Conservation (phyloP, 164 flowering plant genomes). For the Protea cynaroides region DNA sequence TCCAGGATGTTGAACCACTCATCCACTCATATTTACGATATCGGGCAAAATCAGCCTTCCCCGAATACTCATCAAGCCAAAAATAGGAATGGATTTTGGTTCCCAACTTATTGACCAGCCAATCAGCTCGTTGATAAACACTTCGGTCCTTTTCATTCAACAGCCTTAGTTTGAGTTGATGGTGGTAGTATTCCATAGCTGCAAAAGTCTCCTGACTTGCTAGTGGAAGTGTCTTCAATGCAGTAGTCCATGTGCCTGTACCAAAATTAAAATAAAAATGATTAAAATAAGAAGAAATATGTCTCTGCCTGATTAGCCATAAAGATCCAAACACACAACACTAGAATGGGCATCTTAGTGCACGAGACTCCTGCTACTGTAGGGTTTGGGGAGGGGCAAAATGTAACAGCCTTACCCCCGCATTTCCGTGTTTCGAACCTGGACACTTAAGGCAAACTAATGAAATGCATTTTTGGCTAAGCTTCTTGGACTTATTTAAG, state of each 20-base stretch:
- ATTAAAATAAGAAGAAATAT: neutral
- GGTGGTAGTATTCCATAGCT: conserved; percentile 87
- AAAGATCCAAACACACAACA: neutral
- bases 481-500: too few relatives aligned
- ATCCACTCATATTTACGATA: conserved; percentile 80
- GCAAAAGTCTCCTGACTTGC: conserved; percentile 84
- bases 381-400: too few relatives aligned
- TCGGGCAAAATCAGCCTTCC: conserved; percentile 67
- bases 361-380: too few relatives aligned
- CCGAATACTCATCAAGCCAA: conserved; percentile 89
- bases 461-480: too few relatives aligned
- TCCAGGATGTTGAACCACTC: conserved; percentile 83
- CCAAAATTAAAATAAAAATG: conserved; percentile 5
- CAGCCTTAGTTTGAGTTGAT: conserved; percentile 67
- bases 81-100: conserved; percentile 88
- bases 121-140: conserved; percentile 82
- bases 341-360: too few relatives aligned
- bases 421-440: too few relatives aligned
- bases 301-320: neutral
- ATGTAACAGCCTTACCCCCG: too few relatives aligned
- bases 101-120: conserved; percentile 83
- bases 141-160: conserved; percentile 58
- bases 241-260: conserved; percentile 58
- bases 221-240: conserved; percentile 62
- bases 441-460: too few relatives aligned